A percentile compares a stretch with the other conserved stretches of the same genome.
These are phyloP conservation scores for Discostella stelligera DNA, from an alignment of 352 stramenopile species.

Conservation along the genomic window DNA sequence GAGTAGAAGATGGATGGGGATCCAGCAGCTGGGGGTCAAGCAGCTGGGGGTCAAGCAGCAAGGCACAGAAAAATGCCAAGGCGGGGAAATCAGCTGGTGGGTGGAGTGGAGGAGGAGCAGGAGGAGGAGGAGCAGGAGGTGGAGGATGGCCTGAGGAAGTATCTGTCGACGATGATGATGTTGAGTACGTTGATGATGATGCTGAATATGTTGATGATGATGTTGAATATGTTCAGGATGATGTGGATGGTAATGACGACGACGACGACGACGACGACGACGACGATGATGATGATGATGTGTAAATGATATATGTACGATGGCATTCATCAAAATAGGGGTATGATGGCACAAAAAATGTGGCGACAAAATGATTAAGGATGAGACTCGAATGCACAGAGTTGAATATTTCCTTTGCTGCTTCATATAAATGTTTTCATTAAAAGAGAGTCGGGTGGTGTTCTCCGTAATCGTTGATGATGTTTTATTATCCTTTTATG, in stretches of 20 bases:
- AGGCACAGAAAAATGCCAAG: background rate
- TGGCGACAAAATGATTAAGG: background rate
- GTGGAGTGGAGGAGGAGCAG: background rate
- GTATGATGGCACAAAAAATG: no score
- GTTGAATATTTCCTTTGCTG: no score
- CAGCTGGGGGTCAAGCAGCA: background rate
- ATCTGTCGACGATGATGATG: background rate
- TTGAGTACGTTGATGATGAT: background rate
- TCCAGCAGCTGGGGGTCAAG: background rate
- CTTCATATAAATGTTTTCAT: background rate
- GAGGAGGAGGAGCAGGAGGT: no score
- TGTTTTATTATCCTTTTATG: background rate
- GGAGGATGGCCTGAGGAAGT: background rate
- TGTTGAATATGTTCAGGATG: background rate
- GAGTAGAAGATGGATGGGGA: background rate
- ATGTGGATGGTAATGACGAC: background rate
- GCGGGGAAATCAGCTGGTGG: background rate
- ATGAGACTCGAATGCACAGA: background rate
- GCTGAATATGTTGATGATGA: background rate
- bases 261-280: background rate
- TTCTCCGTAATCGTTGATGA: no score
- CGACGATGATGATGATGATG: background rate
- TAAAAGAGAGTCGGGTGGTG: no score
- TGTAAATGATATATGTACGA: background rate
- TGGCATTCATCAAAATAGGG: background rate